phyloP scores from a whole-genome alignment of 495 filamentous ascomycete genomes.

The Xylaria flabelliformis region DNA sequence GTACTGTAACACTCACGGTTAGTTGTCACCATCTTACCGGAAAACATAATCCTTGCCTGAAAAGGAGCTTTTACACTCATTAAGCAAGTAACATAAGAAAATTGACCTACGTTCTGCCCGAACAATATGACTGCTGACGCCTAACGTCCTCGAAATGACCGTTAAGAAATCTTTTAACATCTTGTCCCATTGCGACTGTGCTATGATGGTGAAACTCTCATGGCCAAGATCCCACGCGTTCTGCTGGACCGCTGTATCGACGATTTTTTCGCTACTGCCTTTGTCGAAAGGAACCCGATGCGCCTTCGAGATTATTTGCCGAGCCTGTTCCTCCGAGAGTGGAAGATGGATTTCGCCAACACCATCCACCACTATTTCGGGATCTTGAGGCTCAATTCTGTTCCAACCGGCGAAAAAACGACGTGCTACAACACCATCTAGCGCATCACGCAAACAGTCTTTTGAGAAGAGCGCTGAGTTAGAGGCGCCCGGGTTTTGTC shows the following conservation, averaged over 20 bases:
- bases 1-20: not conserved
- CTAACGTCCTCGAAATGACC: not conserved
- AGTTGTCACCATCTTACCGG: not conserved
- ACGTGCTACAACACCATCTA: not conserved
- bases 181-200: not conserved
- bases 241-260: not conserved
- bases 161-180: not conserved
- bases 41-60: not conserved
- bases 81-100: too few relatives aligned
- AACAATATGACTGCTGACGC: not conserved
- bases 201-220: not conserved
- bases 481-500: too few relatives aligned
- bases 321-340: constrained; percentile 48
- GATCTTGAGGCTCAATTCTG: constrained; percentile 28
- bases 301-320: constrained; percentile 46
- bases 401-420: not conserved
- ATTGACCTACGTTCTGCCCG: not conserved
- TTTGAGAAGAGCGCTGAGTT: not conserved
- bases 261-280: constrained; percentile 31
- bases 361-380: constrained; percentile 49
- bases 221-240: not conserved
- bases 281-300: constrained; percentile 55
- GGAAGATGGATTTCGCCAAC: constrained; percentile 52
- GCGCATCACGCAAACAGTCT: not conserved
- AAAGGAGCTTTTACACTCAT: not conserved